Conservation (phyloP, 2,329 filamentous ascomycete genomes). For the Ophiobolus disseminans region DNA sequence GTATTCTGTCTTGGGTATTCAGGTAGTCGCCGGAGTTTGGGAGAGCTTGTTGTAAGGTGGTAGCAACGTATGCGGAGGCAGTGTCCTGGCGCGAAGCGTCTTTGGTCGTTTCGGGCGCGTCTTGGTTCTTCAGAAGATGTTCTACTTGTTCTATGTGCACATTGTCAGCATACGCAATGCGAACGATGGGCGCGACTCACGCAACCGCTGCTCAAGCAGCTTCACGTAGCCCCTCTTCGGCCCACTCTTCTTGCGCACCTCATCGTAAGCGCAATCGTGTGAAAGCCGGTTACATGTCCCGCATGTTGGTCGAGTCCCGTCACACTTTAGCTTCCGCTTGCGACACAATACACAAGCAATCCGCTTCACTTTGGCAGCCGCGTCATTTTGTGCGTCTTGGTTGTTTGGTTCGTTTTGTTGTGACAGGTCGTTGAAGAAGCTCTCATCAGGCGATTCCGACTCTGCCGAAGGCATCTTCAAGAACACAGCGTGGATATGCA, state of each 20-base stretch:
- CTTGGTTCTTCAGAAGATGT: constrained; percentile 83
- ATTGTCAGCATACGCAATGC: constrained; percentile 15
- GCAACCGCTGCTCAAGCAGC: constrained; percentile 87
- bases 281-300: constrained; percentile 87
- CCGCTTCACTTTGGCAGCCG: constrained; percentile 68
- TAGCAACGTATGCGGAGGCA: constrained; percentile 42
- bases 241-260: constrained; percentile 91
- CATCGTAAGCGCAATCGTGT: constrained; percentile 88
- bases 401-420: constrained; percentile 51
- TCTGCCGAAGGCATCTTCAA: constrained; percentile 38
- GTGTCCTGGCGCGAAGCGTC: constrained; percentile 31
- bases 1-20: constrained; percentile 16
- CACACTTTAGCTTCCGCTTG: constrained; percentile 90
- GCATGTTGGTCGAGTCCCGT: constrained; percentile 83
- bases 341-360: constrained; percentile 94
- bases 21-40: constrained; percentile 30
- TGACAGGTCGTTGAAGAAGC: constrained; percentile 65
- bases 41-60: constrained; percentile 33
- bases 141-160: constrained; percentile 80
- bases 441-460: constrained; percentile 51
- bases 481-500: background rate
- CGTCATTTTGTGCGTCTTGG: constrained; percentile 56
- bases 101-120: constrained; percentile 53
- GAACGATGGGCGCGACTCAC: constrained; percentile 60
- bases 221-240: constrained; percentile 96